phyloP scores from a whole-genome alignment of 2,329 filamentous ascomycete species.

The Penicillium sp. region DNA sequence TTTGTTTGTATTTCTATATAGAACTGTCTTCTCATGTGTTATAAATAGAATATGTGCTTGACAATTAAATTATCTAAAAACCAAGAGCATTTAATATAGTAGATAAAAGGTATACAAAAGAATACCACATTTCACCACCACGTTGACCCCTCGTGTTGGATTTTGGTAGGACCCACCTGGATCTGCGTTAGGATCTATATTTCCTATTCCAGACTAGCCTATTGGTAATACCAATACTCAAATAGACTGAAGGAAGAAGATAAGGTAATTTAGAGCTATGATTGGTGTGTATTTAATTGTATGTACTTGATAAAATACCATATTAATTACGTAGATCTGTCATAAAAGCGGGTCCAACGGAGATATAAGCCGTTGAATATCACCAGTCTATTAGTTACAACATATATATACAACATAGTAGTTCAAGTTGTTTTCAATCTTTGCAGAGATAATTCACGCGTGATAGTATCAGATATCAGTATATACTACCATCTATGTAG shows the following conservation, averaged over 20 bases:
- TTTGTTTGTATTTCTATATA: not conserved
- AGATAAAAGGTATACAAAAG: not conserved
- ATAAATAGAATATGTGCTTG: not conserved
- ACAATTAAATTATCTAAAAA: not conserved
- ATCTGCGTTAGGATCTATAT: too few species aligned
- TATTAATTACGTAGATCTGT: not conserved
- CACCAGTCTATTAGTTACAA: too few species aligned
- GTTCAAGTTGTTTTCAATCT: not conserved
- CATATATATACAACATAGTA: too few species aligned
- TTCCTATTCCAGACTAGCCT: too few species aligned
- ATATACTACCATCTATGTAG: not conserved
- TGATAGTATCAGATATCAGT: not conserved
- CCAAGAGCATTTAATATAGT: not conserved
- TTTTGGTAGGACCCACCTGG: too few species aligned
- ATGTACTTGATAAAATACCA: not conserved
- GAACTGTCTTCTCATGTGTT: not conserved
- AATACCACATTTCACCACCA: too few species aligned
- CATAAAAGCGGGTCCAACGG: not conserved
- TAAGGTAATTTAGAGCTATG: too few species aligned
- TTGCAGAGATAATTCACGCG: fast-evolving
- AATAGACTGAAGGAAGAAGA: too few species aligned
- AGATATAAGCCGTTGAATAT: too few species aligned
- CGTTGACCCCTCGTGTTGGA: too few species aligned
- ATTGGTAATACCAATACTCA: too few species aligned
- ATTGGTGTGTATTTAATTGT: not conserved